Evolutionary conservation across 768 basidiomycete species (phyloP), one percentile per base, ranked within the genome.

Genomic region (Lentinula edodes): DNA sequence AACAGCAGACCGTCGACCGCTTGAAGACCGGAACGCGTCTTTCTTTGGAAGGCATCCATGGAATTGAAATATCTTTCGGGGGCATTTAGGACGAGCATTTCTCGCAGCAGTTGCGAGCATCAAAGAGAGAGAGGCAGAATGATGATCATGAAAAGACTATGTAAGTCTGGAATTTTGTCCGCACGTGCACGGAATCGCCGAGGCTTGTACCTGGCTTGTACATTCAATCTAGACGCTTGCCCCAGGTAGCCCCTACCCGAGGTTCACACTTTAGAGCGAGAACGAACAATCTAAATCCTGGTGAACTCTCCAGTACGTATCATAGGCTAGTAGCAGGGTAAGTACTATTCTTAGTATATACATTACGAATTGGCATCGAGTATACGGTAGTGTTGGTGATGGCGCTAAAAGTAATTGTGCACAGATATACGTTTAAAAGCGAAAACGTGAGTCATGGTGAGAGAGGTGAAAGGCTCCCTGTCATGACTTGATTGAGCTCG

Each of bases 71-170:
- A 68, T 13, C 2, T 68, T 67, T 59, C 71, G 66, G 10, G 75
- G 64, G 23, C 74, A 69, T 65, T 71, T 77, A 63, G 72, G 65
- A 51, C 83, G 67, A 46, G 71, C 79, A 74, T 77, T 78, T 67
- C 75, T 76, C 61, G 78, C 70, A 55, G 75, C 73, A 60, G 72
- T 72, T 63, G 75, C 66, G 57, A 82, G 73, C 81, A 84, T 83
- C 66, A 69, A 69, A 67, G 61, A 54, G 34, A 55, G 61, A 45
- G 41, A 35, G 42, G 13, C 13, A 38, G 9, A 38, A 38, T 54
- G 35, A 39, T 38, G 36, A 39, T 54, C 36, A 35, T 35, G 36
- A 53, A 51, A n/a, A 2, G 12, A n/a, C 12, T n/a, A 18, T 15
- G 10, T 32, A 18, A 36, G 52, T 53, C 52, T 53, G 23, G 39